Evolutionary conservation across 352 stramenopile genomes (phyloP), one percentile per base, ranked within the genome.

Genomic region (Blastocystis sp.): DNA sequence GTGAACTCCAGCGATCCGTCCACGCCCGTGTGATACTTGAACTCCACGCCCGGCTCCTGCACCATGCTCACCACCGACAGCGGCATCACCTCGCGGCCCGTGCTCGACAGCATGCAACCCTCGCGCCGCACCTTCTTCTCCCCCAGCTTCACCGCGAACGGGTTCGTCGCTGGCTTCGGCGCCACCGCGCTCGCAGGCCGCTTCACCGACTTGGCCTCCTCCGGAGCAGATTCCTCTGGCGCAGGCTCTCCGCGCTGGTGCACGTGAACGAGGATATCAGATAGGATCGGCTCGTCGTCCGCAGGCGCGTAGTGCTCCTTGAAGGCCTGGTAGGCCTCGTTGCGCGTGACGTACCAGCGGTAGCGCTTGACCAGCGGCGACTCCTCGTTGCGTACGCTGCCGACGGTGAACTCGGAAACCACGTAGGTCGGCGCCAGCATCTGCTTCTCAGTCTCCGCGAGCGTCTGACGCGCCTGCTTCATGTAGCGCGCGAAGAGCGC

Each of bases 1-100:
- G 75, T 85, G 46, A 73, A 85, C 32, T 85, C 75, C 49, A 85
- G 24, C 24, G 48, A n/a, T 6, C 75, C 75, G 29, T 85, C 75
- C n/a, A 61, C 53, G 0, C 75, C 75, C 11, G 57, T 76, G 36
- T 54, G 57, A 24, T 85, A 85, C 6, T 61, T 27, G 59, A 85
- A 85, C 51, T 85, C 75, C n/a, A 85, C 75, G 18, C 75, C 75
- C 11, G 32, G 27, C 32, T 85, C 75, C 63, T 76, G 38, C 7
- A 57, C 27, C 27, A 85, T 76, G 38, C 34, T 21, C 57, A 76
- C 53, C 29, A 54, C 46, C n/a, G 57, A 44, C 11, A 63, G 49
- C 14, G 75, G 75, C 27, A 85, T 18, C 21, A 85, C 40, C 21
- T 84, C 73, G 3, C 56, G 51, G 38, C 75, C 75, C 0, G 48